Evolutionary conservation across 2,329 filamentous ascomycete genomes (phyloP).

Genomic region (Penicillium sp.): DNA sequence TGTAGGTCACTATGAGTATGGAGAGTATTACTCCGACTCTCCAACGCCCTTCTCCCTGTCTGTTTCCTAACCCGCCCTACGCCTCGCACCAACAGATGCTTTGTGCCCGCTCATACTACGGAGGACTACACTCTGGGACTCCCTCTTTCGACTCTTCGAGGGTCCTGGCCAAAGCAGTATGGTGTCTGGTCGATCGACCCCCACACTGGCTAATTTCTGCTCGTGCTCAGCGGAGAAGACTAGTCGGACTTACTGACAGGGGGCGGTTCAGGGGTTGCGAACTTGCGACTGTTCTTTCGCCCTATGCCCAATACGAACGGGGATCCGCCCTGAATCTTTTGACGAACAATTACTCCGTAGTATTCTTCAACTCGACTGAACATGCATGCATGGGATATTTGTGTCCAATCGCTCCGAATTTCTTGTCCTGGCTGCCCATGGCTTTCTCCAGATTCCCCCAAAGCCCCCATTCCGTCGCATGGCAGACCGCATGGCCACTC

Average conservation of each 20-base stretch:
- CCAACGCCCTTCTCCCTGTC: neutral
- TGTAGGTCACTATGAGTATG: no score
- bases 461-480: neutral
- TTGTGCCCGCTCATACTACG: neutral
- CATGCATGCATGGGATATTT: no score
- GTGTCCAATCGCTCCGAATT: neutral
- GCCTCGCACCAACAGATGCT: neutral
- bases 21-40: neutral
- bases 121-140: neutral
- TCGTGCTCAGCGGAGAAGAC: slow-evolving; percentile 24
- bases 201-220: slow-evolving; percentile 27
- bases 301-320: slow-evolving; percentile 13
- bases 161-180: slow-evolving; percentile 2
- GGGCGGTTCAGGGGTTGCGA: slow-evolving; percentile 29
- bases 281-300: slow-evolving; percentile 7
- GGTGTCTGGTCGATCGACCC: slow-evolving; percentile 22
- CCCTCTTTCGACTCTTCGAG: neutral
- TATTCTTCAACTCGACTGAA: neutral
- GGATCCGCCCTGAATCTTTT: slow-evolving; percentile 10
- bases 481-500: neutral
- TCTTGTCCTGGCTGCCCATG: neutral
- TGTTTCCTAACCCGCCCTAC: neutral
- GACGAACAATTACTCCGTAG: neutral
- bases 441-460: neutral
- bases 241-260: slow-evolving; percentile 16